Evolutionary conservation across 2,329 filamentous ascomycete genomes (phyloP).

Genomic region (Nemania bipapillata): DNA sequence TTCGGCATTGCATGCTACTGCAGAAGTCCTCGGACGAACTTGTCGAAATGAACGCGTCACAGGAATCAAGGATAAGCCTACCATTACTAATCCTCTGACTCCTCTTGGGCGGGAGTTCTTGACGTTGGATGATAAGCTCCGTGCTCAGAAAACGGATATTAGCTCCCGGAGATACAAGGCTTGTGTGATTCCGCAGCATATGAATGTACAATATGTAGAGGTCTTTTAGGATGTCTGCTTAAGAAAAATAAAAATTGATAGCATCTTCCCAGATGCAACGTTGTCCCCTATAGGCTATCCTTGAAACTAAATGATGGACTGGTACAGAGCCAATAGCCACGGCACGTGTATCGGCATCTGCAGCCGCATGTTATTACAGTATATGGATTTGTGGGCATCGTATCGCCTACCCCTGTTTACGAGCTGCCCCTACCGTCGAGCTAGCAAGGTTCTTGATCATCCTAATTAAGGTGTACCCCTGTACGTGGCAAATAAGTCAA

Average conservation of each 20-base stretch:
- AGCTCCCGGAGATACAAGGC: constrained; percentile 25
- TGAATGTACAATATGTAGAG: constrained; percentile 25
- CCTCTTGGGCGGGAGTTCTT: constrained; percentile 18
- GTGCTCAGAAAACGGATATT: constrained; percentile 16
- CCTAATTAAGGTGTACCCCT: no score
- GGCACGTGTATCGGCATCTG: no score
- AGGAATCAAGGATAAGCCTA: background rate
- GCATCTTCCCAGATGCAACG: background rate
- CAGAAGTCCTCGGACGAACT: background rate
- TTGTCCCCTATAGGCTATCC: background rate
- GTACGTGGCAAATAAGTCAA: no score
- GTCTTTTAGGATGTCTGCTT: constrained; percentile 10
- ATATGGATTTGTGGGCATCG: no score
- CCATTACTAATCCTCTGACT: background rate
- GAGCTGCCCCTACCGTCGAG: no score
- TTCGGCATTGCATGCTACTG: constrained; percentile 18
- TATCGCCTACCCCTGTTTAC: no score
- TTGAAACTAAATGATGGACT: no score
- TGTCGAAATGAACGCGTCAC: background rate
- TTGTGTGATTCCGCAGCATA: constrained; percentile 18
- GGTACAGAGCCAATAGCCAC: no score
- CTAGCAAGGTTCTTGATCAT: no score
- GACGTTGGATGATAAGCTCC: constrained; percentile 2
- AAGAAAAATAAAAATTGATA: no score
- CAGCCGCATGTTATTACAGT: no score